Evolutionary conservation across 2,329 filamentous ascomycete species (phyloP).

Genomic region (Chaetomiaceae sp.): DNA sequence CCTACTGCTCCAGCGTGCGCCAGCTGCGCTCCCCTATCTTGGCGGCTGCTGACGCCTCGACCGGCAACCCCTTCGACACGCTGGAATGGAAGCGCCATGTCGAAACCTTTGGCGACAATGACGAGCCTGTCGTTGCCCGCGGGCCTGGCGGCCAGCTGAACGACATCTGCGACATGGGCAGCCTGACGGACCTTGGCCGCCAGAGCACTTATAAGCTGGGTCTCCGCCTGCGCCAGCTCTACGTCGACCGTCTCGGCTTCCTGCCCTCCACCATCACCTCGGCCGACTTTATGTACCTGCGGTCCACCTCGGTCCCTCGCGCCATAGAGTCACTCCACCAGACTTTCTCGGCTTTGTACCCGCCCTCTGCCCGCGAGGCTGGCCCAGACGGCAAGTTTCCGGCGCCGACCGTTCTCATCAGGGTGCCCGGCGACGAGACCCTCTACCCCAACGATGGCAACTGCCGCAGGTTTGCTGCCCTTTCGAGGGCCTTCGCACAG

Average conservation of each 20-base stretch:
- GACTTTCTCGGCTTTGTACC: constrained; percentile 71
- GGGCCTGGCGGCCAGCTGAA: constrained; percentile 70
- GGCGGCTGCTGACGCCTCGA: constrained; percentile 34
- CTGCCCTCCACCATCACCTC: constrained; percentile 54
- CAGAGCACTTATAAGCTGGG: constrained; percentile 68
- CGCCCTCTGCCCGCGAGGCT: constrained; percentile 40
- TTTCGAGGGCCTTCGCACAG: constrained; percentile 67
- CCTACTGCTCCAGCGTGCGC: constrained; percentile 77
- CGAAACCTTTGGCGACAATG: constrained; percentile 72
- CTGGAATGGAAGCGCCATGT: constrained; percentile 66
- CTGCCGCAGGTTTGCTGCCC: constrained; percentile 67
- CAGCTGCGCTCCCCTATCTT: constrained; percentile 58
- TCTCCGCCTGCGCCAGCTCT: constrained; percentile 62
- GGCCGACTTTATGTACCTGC: constrained; percentile 63
- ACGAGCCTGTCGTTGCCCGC: constrained; percentile 64
- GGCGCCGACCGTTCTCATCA: constrained; percentile 61
- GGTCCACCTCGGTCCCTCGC: constrained; percentile 68
- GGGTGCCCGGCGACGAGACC: constrained; percentile 66
- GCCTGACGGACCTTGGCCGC: constrained; percentile 71
- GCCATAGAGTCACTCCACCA: constrained; percentile 76
- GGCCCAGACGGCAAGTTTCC: constrained; percentile 41
- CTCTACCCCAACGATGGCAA: constrained; percentile 73
- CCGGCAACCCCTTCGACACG: constrained; percentile 38
- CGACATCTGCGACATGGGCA: constrained; percentile 72
- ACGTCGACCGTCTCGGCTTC: constrained; percentile 70